Percentiles rank a stretch among this genome's conserved stretches.
Evolutionary conservation across 139 green algal species (phyloP).

Genomic region (Astrephomene gubernaculifera): DNA sequence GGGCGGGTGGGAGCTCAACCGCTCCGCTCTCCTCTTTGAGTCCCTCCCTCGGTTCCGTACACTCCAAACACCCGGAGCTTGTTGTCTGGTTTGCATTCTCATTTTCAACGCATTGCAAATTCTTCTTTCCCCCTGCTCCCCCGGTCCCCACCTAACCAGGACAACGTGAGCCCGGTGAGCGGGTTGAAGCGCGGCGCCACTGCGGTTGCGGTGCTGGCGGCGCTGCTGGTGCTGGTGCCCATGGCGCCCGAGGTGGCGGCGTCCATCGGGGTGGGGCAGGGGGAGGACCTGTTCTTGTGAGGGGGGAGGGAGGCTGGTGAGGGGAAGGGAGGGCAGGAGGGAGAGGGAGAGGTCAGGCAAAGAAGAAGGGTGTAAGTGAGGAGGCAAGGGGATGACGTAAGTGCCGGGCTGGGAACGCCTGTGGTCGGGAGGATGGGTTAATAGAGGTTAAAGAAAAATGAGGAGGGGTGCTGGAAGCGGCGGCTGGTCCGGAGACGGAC

Average conservation of each 20-base stretch:
- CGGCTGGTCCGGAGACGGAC: no score
- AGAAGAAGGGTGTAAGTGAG: neutral
- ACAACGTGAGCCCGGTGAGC: slow-evolving; percentile 68
- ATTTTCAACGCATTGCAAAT: no score
- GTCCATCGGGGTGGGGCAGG: slow-evolving; percentile 30
- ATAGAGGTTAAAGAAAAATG: neutral
- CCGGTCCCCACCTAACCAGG: slow-evolving; percentile 37
- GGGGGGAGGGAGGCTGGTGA: neutral
- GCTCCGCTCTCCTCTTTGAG: no score
- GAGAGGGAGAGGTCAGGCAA: neutral
- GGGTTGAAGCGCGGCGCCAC: slow-evolving; percentile 60
- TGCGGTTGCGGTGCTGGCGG: slow-evolving; percentile 61
- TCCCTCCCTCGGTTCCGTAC: no score
- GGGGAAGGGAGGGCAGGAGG: neutral
- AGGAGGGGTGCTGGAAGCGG: neutral
- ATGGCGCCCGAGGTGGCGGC: slow-evolving; percentile 68
- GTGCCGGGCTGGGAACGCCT: neutral
- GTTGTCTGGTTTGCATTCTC: no score
- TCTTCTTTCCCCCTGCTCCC: no score
- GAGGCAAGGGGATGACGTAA: neutral
- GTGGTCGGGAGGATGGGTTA: neutral
- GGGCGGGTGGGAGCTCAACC: no score
- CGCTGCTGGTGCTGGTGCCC: slow-evolving; percentile 79
- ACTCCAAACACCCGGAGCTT: no score
- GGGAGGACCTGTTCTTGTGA: slow-evolving; percentile 29